These are phyloP conservation scores for Stentor coeruleus DNA, from an alignment of 73 alveolate species.

Conservation along the genomic window DNA sequence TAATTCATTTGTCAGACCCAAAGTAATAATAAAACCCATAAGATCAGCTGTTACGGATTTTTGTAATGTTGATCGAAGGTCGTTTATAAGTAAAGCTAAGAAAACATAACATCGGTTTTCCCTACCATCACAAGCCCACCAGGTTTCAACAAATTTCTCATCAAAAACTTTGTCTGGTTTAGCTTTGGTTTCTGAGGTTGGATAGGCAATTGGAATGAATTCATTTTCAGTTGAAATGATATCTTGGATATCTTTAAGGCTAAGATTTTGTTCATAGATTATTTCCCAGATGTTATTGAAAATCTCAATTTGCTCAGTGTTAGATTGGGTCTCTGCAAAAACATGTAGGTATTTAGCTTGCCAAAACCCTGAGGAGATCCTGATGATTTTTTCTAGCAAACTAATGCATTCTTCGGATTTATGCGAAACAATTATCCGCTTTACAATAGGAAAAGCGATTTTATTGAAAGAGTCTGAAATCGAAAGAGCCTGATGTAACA, in stretches of 20 bases:
- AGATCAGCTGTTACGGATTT: slow-evolving; percentile 11
- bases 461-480: neutral
- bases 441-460: neutral
- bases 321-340: neutral
- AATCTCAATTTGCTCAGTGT: slow-evolving; percentile 40
- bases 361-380: neutral
- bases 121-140: neutral
- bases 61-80: neutral
- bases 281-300: slow-evolving; percentile 43
- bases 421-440: neutral
- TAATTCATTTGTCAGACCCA: neutral
- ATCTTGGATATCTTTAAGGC: neutral
- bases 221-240: slow-evolving; percentile 58
- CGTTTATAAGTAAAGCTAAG: neutral
- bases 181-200: slow-evolving; percentile 41
- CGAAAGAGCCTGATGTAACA: neutral
- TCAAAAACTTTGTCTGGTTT: slow-evolving; percentile 13
- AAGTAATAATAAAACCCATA: neutral
- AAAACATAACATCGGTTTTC: neutral
- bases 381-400: neutral
- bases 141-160: neutral
- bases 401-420: neutral
- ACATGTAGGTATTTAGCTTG: neutral
- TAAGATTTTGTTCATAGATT: slow-evolving; percentile 42
- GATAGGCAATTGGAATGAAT: slow-evolving; percentile 67